Base-by-base conservation (phyloP, 805 yeast genomes). In the Starmerella vaccinii region DNA sequence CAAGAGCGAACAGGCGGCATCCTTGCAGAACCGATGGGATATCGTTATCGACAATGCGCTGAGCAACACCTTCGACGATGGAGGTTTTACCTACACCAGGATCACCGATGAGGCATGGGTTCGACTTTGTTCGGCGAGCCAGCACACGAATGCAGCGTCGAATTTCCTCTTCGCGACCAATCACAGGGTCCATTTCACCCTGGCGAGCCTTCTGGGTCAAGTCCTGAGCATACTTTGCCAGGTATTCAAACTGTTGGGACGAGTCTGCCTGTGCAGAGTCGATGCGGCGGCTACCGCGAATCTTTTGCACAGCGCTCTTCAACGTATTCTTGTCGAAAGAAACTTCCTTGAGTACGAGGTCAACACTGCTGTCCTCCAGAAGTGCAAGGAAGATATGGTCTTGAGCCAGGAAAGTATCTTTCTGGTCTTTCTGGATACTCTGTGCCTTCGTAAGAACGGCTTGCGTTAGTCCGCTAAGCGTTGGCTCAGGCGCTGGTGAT, bases 11-110 rank as follows among this genome's bases (percentile, higher is more conserved):
- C 50, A 92, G 73, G 56, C 82, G 80, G 57, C 95, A 81, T 52
- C 80, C 80, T 54, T 84, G 84, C 58, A 92, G 73, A 56, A 90
- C 86, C 23, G 80, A 77, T 39, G 98, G 98, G 15, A 92, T 95
- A 68, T 92, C 98, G 57, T 85, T 85, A 63, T 92, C 97, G 53
- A 92, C 80, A 56, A 92, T 87, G 70, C 98, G 77, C 69, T 90
- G 97, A 12, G 98, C 97, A 50, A 92, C 97, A 62, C 97, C 98
- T 71, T 92, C 98, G 47, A 92, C 95, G 61, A 92, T 90, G 27
- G 95, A 85, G 34, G 98, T 92, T 71, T 92, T 92, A 75, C 98
- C 98, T 49, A 92, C 97, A 79, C 98, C 98, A 38, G 98, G 96
- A 63, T 92, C 98, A 75, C 98, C 98, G 62, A 92, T 88, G 53